Evolutionary conservation across 2,329 filamentous ascomycete genomes (phyloP).

Genomic region (Canariomyces notabilis): DNA sequence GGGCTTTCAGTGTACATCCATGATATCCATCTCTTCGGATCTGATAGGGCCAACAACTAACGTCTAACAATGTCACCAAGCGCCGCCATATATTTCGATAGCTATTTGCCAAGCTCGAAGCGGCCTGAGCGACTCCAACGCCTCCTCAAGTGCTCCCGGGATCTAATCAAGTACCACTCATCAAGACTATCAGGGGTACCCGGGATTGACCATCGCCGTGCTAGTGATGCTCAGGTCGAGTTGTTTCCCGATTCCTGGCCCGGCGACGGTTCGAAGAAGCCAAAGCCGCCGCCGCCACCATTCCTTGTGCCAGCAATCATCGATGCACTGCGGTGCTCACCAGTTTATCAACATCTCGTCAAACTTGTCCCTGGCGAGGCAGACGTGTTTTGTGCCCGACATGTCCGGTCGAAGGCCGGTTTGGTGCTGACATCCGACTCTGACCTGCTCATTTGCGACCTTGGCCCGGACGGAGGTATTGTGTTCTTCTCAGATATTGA

Average conservation of each 20-base stretch:
- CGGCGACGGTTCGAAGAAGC: slow-evolving; percentile 27
- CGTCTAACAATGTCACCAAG: slow-evolving; percentile 39
- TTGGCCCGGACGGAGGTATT: slow-evolving; percentile 57
- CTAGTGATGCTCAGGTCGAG: slow-evolving; percentile 19
- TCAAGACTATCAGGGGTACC: slow-evolving; percentile 27
- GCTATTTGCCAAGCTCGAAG: slow-evolving; percentile 67
- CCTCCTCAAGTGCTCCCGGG: slow-evolving; percentile 51
- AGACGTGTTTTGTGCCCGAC: slow-evolving; percentile 70
- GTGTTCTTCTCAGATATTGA: slow-evolving; percentile 64
- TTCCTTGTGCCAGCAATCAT: slow-evolving; percentile 76
- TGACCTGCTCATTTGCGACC: slow-evolving; percentile 71
- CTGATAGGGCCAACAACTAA: slow-evolving; percentile 13
- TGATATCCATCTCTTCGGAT: slow-evolving; percentile 32
- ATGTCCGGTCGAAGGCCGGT: slow-evolving; percentile 50
- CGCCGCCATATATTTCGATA: slow-evolving; percentile 77
- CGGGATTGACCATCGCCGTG: slow-evolving; percentile 11
- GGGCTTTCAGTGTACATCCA: slow-evolving; percentile 57
- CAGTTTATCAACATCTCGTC: slow-evolving; percentile 38
- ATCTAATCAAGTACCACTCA: slow-evolving; percentile 47
- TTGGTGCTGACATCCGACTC: slow-evolving; percentile 77
- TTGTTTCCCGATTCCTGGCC: slow-evolving; percentile 22
- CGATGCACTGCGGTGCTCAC: slow-evolving; percentile 55
- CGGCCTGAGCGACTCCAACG: slow-evolving; percentile 55
- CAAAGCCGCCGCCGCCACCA: slow-evolving; percentile 41
- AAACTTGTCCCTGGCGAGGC: slow-evolving; percentile 77